Base-by-base conservation (phyloP, 192 early-diverging fungal genomes). In the Phycomyces blakesleeanus region DNA sequence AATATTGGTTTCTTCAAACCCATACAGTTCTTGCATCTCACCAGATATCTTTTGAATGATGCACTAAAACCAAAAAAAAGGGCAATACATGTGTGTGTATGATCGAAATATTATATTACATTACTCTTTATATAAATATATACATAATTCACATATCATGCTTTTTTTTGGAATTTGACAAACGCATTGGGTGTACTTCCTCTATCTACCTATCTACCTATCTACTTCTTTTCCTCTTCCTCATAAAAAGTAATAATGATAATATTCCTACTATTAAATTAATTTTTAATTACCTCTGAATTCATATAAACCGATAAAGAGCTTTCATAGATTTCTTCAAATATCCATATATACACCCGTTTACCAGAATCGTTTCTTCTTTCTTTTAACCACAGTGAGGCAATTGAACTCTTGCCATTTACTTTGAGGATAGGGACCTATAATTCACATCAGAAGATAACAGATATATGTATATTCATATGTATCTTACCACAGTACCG, bases 331-430 rank as follows among this genome's bases (percentile, higher is more conserved):
- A 85, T 83, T 42, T 85, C 82, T 56, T 87, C 83, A 64, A 87
- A 82, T 29, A 87, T 80, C 85, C 85, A 87, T 4, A 87, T 82
- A 24, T 78, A 79, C 25, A 87, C 64, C 1, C 59, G 44, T 24
- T 75, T 64, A 3, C 76, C 83, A 51, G 47, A 24, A 26, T 73
- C 63, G 53, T 78, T 76, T 40, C 41, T 73, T 52, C 82, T 82
- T 18, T 75, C 77, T 51, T 87, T 87, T 26, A 87, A 71, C 85
- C 85, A 87, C 10, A 87, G 64, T 5, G 82, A 81, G 18, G 85
- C 85, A 51, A 84, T 78, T 38, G 81, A 76, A 9, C 69, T 76
- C 27, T 76, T 66, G 0, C 78, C 71, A 59, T 83, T 76, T 22
- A 71, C 65, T 61, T 82, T 85, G 51, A 77, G 59, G 54, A 87